Conservation (phyloP, 1,284 basidiomycete species). For the Meira miltonrushii region DNA sequence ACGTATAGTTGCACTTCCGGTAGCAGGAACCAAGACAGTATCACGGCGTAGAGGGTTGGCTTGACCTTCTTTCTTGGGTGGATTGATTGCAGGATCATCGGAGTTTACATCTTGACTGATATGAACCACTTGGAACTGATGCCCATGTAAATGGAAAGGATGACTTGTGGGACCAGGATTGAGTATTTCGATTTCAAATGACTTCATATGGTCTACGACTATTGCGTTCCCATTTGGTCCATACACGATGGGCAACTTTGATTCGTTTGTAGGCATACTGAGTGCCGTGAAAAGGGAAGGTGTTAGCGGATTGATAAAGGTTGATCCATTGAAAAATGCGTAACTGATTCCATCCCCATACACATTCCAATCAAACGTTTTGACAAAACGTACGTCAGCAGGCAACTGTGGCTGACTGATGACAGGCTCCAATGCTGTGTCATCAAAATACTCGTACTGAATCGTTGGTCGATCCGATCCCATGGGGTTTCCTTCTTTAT, state of each 20-base stretch:
- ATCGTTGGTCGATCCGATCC: slow-evolving; percentile 25
- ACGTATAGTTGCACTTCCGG: slow-evolving; percentile 64
- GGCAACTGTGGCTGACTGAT: slow-evolving; percentile 45
- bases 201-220: slow-evolving; percentile 68
- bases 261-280: slow-evolving; percentile 63
- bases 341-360: slow-evolving; percentile 51
- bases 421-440: slow-evolving; percentile 54
- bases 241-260: slow-evolving; percentile 60
- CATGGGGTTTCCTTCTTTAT: slow-evolving; percentile 20
- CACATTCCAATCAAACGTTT: slow-evolving; percentile 57
- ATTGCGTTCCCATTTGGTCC: slow-evolving; percentile 57
- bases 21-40: slow-evolving; percentile 59
- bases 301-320: slow-evolving; percentile 21
- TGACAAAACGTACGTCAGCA: slow-evolving; percentile 51
- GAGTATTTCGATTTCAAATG: slow-evolving; percentile 73
- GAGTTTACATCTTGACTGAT: slow-evolving; percentile 71
- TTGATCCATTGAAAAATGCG: slow-evolving; percentile 54
- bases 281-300: slow-evolving; percentile 14
- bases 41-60: slow-evolving; percentile 80
- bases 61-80: slow-evolving; percentile 66
- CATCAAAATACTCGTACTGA: slow-evolving; percentile 53
- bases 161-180: slow-evolving; percentile 73
- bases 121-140: slow-evolving; percentile 59
- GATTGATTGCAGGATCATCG: slow-evolving; percentile 71
- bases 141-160: slow-evolving; percentile 55